Evolutionary conservation across 495 filamentous ascomycete genomes (phyloP).

Genomic region (Aspergillus asperescens): DNA sequence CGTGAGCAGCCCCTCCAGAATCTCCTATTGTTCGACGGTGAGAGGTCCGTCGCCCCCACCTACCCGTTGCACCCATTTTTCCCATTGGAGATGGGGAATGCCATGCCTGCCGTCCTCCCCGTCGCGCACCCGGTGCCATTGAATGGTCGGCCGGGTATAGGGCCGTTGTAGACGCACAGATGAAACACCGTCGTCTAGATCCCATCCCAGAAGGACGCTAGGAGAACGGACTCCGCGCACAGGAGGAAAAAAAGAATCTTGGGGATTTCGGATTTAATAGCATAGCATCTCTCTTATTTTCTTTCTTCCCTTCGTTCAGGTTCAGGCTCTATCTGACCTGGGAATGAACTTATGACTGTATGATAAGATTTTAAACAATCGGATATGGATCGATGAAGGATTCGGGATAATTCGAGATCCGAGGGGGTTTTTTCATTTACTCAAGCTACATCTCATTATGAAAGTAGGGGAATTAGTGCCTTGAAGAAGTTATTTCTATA

Average conservation of each 20-base stretch:
- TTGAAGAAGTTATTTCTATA: too few relatives aligned
- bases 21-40: slow-evolving; percentile 85
- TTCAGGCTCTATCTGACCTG: neutral
- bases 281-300: neutral
- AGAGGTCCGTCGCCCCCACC: slow-evolving; percentile 66
- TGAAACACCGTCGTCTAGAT: neutral
- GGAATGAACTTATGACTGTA: slow-evolving; percentile 18
- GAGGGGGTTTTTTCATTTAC: neutral
- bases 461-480: too few relatives aligned
- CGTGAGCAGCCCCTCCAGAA: slow-evolving; percentile 95
- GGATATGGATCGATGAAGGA: neutral
- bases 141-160: slow-evolving; percentile 13
- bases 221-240: neutral
- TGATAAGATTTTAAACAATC: slow-evolving; percentile 11
- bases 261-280: neutral
- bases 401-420: neutral
- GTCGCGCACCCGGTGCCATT: slow-evolving; percentile 29
- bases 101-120: slow-evolving; percentile 26
- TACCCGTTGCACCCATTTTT: slow-evolving; percentile 76
- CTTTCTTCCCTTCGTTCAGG: neutral
- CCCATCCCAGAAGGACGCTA: neutral
- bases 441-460: neutral
- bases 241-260: neutral
- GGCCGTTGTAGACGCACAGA: neutral
- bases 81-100: slow-evolving; percentile 31